A percentile compares a stretch with the other conserved stretches of the same genome.
Evolutionary conservation across 805 yeast genomes (phyloP).

Genomic region (Lachancea waltii): DNA sequence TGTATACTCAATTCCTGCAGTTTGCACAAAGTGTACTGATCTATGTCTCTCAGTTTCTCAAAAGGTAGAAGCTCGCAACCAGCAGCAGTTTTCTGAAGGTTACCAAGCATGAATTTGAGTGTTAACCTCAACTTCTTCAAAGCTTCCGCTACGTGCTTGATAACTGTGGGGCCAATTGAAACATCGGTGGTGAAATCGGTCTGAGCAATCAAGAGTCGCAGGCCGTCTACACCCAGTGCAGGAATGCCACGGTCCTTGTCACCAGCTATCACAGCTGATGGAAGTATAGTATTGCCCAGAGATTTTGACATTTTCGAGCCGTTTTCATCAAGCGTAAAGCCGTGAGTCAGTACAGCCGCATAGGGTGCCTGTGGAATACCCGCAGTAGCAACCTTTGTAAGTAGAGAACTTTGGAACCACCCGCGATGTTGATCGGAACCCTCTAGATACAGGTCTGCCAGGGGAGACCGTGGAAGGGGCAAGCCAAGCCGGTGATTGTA

Average conservation of each 20-base stretch:
- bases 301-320: slow-evolving; percentile 94
- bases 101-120: slow-evolving; percentile 75
- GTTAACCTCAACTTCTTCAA: slow-evolving; percentile 78
- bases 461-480: slow-evolving; percentile 31
- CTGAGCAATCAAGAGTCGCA: slow-evolving; percentile 86
- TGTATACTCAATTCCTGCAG: slow-evolving; percentile 41
- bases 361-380: slow-evolving; percentile 51
- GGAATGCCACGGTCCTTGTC: slow-evolving; percentile 44
- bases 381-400: slow-evolving; percentile 60
- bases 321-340: slow-evolving; percentile 80
- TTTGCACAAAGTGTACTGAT: slow-evolving; percentile 55
- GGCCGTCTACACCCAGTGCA: slow-evolving; percentile 80
- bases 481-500: slow-evolving; percentile 33
- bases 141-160: slow-evolving; percentile 71
- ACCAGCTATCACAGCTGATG: slow-evolving; percentile 62
- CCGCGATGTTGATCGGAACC: slow-evolving; percentile 99
- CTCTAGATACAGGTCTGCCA: slow-evolving; percentile 83
- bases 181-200: slow-evolving; percentile 82
- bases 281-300: slow-evolving; percentile 72
- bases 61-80: slow-evolving; percentile 33
- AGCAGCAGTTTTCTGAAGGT: slow-evolving; percentile 42
- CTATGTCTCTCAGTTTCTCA: slow-evolving; percentile 42
- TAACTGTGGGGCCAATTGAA: slow-evolving; percentile 60
- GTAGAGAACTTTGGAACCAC: slow-evolving; percentile 93
- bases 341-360: slow-evolving; percentile 78